Conservation (phyloP, 1,139 yeast species). For the Pichia sp. region DNA sequence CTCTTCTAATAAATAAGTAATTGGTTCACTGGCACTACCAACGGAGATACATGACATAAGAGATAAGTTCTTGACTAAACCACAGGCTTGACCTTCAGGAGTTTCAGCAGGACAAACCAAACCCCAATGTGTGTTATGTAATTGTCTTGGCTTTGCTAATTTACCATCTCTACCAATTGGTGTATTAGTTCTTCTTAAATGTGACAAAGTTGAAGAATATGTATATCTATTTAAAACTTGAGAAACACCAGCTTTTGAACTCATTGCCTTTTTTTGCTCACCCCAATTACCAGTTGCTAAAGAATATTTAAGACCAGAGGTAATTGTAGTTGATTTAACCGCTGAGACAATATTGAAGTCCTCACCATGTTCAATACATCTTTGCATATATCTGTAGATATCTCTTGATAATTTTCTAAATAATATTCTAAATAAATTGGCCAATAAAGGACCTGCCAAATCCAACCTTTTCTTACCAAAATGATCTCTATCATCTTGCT, state of each 20-base stretch:
- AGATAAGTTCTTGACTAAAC: conserved; percentile 91
- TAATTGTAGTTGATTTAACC: conserved; percentile 92
- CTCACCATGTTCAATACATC: conserved; percentile 96
- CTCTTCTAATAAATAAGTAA: conserved; percentile 86
- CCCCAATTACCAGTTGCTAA: conserved; percentile 99
- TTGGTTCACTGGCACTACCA: conserved; percentile 96
- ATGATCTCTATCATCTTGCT: conserved; percentile 98
- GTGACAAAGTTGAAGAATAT: conserved; percentile 93
- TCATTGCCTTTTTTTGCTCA: conserved; percentile 99
- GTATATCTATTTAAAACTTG: conserved; percentile 97
- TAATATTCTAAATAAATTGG: conserved; percentile 87
- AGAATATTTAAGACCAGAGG: conserved; percentile 95
- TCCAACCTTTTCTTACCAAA: conserved; percentile 97
- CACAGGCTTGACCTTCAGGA: conserved; percentile 99
- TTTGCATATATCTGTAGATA: conserved; percentile 95
- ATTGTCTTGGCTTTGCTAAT: conserved; percentile 95
- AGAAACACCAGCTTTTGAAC: conserved; percentile 98
- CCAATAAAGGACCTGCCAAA: conserved; percentile 95
- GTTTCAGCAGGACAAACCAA: conserved; percentile 99
- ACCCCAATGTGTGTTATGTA: conserved; percentile 99
- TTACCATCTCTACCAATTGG: conserved; percentile 99
- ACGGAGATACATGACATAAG: conserved; percentile 97
- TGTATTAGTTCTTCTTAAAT: conserved; percentile 96
- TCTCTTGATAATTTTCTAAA: conserved; percentile 92
- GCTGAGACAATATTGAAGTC: conserved; percentile 95